phyloP scores from a whole-genome alignment of 2,329 filamentous ascomycete species.

The Pestalotiopsis sp. region DNA sequence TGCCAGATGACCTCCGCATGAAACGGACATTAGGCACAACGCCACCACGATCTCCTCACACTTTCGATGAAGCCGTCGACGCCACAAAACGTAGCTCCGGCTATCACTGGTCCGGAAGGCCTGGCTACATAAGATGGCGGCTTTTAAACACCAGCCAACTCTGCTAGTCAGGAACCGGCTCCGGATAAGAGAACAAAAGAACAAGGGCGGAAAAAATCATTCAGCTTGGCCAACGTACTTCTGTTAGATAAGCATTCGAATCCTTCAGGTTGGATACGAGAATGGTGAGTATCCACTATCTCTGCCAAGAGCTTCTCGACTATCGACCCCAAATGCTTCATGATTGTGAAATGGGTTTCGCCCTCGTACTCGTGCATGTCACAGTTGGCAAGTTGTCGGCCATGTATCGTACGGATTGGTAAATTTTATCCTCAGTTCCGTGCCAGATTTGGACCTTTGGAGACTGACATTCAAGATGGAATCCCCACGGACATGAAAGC shows the following conservation, averaged over 20 bases:
- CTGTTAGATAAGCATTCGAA: not conserved
- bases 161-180: not conserved
- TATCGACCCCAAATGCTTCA: not conserved
- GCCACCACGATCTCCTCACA: not conserved
- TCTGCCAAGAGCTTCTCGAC: not conserved
- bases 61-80: not conserved
- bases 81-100: not conserved
- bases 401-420: too few relatives aligned
- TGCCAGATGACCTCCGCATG: not conserved
- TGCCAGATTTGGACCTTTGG: not conserved
- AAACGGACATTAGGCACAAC: not conserved
- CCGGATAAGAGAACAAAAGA: not conserved
- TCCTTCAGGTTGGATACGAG: not conserved
- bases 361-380: not conserved
- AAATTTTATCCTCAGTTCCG: not conserved
- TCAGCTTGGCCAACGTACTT: too few relatives aligned
- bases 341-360: conserved; percentile 5
- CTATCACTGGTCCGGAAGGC: not conserved
- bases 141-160: not conserved
- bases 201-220: not conserved
- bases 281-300: not conserved
- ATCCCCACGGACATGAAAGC: conserved; percentile 21
- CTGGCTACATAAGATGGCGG: not conserved
- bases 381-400: not conserved
- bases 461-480: not conserved